Percentiles rank a stretch among this genome's conserved stretches.
These are phyloP conservation scores for Lactifluus echinatus DNA, from an alignment of 768 basidiomycete genomes.

Conservation along the genomic window DNA sequence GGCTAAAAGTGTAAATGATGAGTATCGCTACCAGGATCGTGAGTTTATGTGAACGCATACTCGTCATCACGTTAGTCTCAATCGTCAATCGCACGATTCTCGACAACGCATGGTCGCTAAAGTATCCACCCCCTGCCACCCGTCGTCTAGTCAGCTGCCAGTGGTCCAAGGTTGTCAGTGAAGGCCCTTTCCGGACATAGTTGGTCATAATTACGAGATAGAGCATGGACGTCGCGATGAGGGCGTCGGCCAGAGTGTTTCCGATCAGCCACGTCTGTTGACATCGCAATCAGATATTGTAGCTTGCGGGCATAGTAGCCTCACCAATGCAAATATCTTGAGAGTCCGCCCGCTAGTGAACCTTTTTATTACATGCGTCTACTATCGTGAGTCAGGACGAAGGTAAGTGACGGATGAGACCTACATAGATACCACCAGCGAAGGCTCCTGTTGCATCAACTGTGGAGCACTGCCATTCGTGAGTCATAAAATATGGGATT, in stretches of 20 bases:
- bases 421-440: background rate
- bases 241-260: background rate
- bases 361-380: background rate
- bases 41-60: background rate
- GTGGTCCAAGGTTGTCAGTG: background rate
- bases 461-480: background rate
- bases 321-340: background rate
- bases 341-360: background rate
- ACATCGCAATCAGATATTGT: background rate
- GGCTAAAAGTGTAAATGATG: background rate
- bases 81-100: background rate
- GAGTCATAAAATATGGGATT: background rate
- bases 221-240: background rate
- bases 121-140: background rate
- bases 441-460: background rate
- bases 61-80: constrained; percentile 8
- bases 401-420: background rate
- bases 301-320: background rate
- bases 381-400: background rate
- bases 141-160: background rate
- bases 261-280: background rate
- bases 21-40: background rate
- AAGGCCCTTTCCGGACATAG: no score
- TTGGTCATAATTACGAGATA: background rate
- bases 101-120: background rate